phyloP scores from a whole-genome alignment of 2,329 filamentous ascomycete genomes.

The Sporothrix euskadiensis region DNA sequence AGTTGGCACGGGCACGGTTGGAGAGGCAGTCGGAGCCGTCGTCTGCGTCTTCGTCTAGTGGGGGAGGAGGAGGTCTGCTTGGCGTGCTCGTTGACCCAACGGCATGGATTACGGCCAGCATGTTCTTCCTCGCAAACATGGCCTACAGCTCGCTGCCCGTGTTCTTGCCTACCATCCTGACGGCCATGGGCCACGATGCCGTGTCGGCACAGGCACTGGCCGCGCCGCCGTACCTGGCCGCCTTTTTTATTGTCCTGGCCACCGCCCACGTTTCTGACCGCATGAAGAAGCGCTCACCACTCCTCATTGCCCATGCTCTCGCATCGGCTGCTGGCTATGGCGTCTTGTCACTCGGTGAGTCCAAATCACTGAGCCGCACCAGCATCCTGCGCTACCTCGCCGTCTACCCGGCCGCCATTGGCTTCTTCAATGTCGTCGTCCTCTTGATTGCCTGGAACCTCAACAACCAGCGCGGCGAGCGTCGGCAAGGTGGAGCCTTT shows the following conservation, averaged over 20 bases:
- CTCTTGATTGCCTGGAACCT: constrained; percentile 85
- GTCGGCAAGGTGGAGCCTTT: constrained; percentile 67
- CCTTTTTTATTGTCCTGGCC: constrained; percentile 70
- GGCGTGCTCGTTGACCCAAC: constrained; percentile 63
- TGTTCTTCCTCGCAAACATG: constrained; percentile 87
- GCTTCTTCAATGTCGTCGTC: constrained; percentile 83
- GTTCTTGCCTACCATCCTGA: constrained; percentile 79
- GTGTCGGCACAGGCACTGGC: constrained; percentile 73
- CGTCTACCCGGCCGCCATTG: constrained; percentile 74
- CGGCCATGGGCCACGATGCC: constrained; percentile 70
- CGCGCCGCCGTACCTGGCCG: constrained; percentile 76
- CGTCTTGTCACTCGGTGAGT: constrained; percentile 61
- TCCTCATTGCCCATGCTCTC: constrained; percentile 68
- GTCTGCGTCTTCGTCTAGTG: constrained; percentile 21
- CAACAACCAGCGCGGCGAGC: constrained; percentile 75
- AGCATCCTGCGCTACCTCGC: constrained; percentile 65
- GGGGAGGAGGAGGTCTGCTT: constrained; percentile 14
- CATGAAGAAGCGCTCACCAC: constrained; percentile 60
- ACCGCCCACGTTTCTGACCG: constrained; percentile 74
- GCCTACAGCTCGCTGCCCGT: constrained; percentile 86
- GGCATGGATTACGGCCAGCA: constrained; percentile 72
- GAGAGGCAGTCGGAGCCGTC: constrained; percentile 47
- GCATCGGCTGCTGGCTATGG: constrained; percentile 62
- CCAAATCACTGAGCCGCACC: constrained; percentile 41
- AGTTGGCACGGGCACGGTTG: constrained; percentile 70